These are phyloP conservation scores for Paecilomyces fulvus DNA, from an alignment of 2,329 filamentous ascomycete genomes.

Conservation along the genomic window DNA sequence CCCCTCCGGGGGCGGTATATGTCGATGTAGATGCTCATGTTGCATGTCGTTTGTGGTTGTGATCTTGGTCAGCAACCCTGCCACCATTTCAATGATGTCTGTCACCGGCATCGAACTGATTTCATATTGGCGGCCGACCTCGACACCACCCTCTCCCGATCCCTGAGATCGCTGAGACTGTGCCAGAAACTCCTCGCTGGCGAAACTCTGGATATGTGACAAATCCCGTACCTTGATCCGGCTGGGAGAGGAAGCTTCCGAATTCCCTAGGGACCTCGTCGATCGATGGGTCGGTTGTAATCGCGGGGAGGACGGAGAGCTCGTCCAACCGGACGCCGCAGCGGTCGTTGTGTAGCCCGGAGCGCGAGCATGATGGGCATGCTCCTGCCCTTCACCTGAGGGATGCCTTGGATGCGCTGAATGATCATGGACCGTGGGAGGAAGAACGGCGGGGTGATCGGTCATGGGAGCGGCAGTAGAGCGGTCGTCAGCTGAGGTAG, in stretches of 20 bases:
- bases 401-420: conserved; percentile 4
- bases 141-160: conserved; percentile 38
- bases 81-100: conserved; percentile 98
- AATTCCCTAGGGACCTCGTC: conserved; percentile 34
- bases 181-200: conserved; percentile 63
- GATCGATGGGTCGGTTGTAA: conserved; percentile 38
- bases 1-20: conserved; percentile 54
- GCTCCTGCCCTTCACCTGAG: conserved; percentile 7
- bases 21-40: conserved; percentile 80
- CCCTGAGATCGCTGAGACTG: conserved; percentile 39
- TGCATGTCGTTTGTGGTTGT: conserved; percentile 93
- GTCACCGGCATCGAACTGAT: conserved; percentile 96
- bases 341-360: conserved; percentile 18
- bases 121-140: conserved; percentile 63
- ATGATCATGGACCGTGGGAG: conserved; percentile 11
- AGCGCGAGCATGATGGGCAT: conserved; percentile 12
- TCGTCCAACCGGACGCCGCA: conserved; percentile 18
- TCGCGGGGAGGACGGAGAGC: conserved; percentile 37
- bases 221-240: conserved; percentile 78
- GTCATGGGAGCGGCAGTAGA: conserved; percentile 42
- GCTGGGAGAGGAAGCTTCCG: conserved; percentile 41
- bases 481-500: conserved; percentile 10
- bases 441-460: conserved; percentile 30
- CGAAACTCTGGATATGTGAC: conserved; percentile 83
- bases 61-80: conserved; percentile 90